phyloP scores from a whole-genome alignment of 2,329 filamentous ascomycete species.

The Akanthomyces muscarius region DNA sequence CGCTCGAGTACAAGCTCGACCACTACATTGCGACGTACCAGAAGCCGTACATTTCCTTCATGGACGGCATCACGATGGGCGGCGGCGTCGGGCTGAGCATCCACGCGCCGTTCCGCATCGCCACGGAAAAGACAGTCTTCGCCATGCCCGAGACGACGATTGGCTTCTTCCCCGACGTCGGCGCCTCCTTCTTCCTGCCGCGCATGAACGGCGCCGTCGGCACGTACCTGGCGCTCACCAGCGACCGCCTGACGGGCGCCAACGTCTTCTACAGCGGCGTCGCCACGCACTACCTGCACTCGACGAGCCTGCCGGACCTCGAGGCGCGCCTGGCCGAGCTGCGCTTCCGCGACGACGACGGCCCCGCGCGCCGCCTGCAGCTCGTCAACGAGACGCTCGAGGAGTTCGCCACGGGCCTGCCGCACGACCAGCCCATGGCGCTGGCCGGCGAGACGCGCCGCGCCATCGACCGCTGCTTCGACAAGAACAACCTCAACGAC shows the following conservation, averaged over 20 bases:
- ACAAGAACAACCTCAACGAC: slow-evolving; percentile 59
- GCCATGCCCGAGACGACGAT: slow-evolving; percentile 99
- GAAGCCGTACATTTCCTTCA: slow-evolving; percentile 91
- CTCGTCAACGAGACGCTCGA: slow-evolving; percentile 85
- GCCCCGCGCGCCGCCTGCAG: slow-evolving; percentile 57
- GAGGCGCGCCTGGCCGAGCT: slow-evolving; percentile 86
- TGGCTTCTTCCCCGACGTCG: slow-evolving; percentile 97
- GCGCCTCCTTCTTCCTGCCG: slow-evolving; percentile 92
- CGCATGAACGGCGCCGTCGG: slow-evolving; percentile 82
- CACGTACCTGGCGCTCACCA: slow-evolving; percentile 90
- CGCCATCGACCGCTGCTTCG: slow-evolving; percentile 83
- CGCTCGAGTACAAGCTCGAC: slow-evolving; percentile 90
- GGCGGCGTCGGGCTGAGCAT: slow-evolving; percentile 91
- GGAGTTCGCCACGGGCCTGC: slow-evolving; percentile 84
- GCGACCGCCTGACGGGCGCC: slow-evolving; percentile 73
- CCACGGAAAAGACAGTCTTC: slow-evolving; percentile 91
- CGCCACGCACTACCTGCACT: slow-evolving; percentile 95
- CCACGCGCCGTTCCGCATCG: slow-evolving; percentile 93
- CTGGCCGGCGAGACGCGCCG: slow-evolving; percentile 67
- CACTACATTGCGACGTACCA: slow-evolving; percentile 90
- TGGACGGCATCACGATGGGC: slow-evolving; percentile 98
- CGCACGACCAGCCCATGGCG: slow-evolving; percentile 64
- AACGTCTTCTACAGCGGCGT: slow-evolving; percentile 88
- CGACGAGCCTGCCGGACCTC: slow-evolving; percentile 74
- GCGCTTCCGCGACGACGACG: slow-evolving; percentile 75